Conservation (phyloP, 2,329 filamentous ascomycete genomes). For the Sclerotiophoma versabilis region DNA sequence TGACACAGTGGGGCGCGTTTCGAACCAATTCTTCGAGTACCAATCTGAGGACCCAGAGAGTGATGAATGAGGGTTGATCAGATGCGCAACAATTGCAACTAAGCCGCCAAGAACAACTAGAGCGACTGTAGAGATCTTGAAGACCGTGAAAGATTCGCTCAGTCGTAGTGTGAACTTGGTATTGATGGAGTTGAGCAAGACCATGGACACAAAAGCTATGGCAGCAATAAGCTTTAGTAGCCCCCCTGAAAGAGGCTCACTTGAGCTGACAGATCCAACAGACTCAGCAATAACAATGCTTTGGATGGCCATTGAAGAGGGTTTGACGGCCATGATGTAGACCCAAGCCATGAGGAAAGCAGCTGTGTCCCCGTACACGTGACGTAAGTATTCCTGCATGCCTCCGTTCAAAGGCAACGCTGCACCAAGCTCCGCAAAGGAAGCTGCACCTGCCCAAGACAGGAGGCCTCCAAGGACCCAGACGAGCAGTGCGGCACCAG, state of each 20-base stretch:
- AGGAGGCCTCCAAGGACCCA: constrained; percentile 69
- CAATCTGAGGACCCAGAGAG: constrained; percentile 45
- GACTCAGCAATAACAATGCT: constrained; percentile 66
- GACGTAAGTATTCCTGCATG: constrained; percentile 67
- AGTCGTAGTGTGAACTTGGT: constrained; percentile 51
- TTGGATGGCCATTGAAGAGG: constrained; percentile 68
- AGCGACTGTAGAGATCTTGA: constrained; percentile 46
- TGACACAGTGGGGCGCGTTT: constrained; percentile 57
- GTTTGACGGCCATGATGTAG: constrained; percentile 70
- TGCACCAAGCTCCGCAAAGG: constrained; percentile 69
- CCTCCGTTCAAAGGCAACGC: constrained; percentile 70
- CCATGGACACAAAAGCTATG: constrained; percentile 49
- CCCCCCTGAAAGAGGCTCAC: constrained; percentile 14
- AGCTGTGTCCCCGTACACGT: constrained; percentile 66
- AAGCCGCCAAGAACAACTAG: constrained; percentile 43
- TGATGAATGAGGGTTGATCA: constrained; percentile 35
- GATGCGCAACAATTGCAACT: constrained; percentile 40
- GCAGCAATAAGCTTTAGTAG: constrained; percentile 49
- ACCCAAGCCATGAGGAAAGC: constrained; percentile 72
- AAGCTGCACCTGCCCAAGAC: constrained; percentile 69
- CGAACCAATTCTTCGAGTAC: constrained; percentile 63
- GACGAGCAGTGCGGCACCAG: constrained; percentile 63
- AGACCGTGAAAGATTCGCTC: constrained; percentile 52
- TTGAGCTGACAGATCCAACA: constrained; percentile 57
- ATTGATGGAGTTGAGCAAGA: constrained; percentile 55